These are phyloP conservation scores for Metschnikowia proteae DNA, from an alignment of 805 yeast species.

Conservation along the genomic window DNA sequence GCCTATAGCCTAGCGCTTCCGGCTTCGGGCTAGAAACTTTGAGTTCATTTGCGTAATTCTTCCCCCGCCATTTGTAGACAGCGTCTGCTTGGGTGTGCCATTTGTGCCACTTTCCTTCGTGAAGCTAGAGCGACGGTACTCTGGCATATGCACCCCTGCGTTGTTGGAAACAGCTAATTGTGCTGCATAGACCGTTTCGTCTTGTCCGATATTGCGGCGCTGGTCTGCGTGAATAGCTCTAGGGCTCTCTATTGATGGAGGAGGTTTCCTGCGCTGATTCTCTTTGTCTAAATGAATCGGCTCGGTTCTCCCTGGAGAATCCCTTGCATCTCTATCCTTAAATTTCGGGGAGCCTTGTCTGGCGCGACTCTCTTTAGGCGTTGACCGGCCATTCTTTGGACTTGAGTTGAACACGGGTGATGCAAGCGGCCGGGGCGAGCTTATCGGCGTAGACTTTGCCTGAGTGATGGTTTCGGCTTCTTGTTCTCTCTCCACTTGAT, in stretches of 20 bases:
- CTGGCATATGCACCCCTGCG: slow-evolving; percentile 20
- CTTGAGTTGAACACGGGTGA: slow-evolving; percentile 10
- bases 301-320: neutral
- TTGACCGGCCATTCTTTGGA: neutral
- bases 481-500: slow-evolving; percentile 19
- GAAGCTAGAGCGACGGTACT: slow-evolving; percentile 36
- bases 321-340: neutral
- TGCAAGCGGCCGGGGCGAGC: slow-evolving; percentile 10
- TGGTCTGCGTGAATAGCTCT: slow-evolving; percentile 24
- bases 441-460: slow-evolving; percentile 2
- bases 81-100: neutral
- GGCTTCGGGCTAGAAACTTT: slow-evolving; percentile 55
- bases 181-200: slow-evolving; percentile 41
- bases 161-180: slow-evolving; percentile 39
- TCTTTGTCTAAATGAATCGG: slow-evolving; percentile 1
- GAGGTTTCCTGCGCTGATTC: slow-evolving; percentile 7
- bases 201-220: slow-evolving; percentile 8
- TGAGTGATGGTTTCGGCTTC: slow-evolving; percentile 6
- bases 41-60: slow-evolving; percentile 57
- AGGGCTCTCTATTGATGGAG: slow-evolving; percentile 4
- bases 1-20: slow-evolving; percentile 21
- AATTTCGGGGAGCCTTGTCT: neutral
- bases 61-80: slow-evolving; percentile 9
- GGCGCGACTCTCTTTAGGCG: neutral
- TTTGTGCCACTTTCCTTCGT: slow-evolving; percentile 10